phyloP scores from a whole-genome alignment of 352 stramenopile species.

The Phytophthora brassicae region DNA sequence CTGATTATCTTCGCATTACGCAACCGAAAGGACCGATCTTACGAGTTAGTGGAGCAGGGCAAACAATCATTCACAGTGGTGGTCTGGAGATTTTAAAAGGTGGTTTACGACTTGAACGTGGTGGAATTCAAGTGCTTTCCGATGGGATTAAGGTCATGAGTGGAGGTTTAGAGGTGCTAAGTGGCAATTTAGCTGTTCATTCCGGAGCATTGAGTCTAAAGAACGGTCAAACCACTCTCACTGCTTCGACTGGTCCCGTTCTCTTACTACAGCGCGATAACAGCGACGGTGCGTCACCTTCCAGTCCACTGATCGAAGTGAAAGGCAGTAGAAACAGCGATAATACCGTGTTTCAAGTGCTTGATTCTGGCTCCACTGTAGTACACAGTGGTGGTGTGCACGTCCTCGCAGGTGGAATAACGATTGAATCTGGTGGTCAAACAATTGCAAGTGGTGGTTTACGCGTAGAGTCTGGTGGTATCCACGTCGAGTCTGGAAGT shows the following conservation, averaged over 20 bases:
- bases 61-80: constrained; percentile 58
- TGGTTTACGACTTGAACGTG: constrained; percentile 55
- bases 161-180: constrained; percentile 42
- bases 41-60: constrained; percentile 49
- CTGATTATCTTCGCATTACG: constrained; percentile 56
- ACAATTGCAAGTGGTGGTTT: constrained; percentile 63
- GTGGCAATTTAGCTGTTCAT: constrained; percentile 42
- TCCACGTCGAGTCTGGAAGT: constrained; percentile 51
- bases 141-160: constrained; percentile 55
- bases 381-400: constrained; percentile 60
- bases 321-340: constrained; percentile 24
- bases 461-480: constrained; percentile 50
- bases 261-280: constrained; percentile 30
- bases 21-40: constrained; percentile 44
- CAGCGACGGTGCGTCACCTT: constrained; percentile 14
- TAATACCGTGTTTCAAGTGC: constrained; percentile 56
- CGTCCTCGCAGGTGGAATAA: constrained; percentile 51
- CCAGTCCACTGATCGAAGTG: constrained; percentile 34
- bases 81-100: constrained; percentile 62
- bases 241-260: constrained; percentile 20
- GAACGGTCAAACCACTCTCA: constrained; percentile 40
- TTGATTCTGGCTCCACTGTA: constrained; percentile 46
- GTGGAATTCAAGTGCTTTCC: constrained; percentile 59
- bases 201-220: constrained; percentile 42
- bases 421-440: constrained; percentile 58